These are phyloP conservation scores for Solanum pinnatisectum DNA, from an alignment of 257 asterid species.

Conservation along the genomic window DNA sequence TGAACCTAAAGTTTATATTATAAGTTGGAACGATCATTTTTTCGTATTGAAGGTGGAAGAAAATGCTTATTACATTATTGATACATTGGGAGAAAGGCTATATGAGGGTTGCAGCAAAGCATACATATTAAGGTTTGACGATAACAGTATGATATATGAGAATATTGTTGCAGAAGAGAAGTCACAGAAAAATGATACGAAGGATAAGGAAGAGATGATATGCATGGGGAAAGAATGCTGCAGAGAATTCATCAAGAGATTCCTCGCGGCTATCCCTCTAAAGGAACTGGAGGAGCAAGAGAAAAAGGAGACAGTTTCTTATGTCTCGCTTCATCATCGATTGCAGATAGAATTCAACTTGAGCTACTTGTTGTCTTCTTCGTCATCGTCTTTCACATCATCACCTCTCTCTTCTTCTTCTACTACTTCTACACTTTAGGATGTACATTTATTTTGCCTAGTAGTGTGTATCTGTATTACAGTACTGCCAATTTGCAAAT, in stretches of 20 bases:
- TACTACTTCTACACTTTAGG: constrained; percentile 18
- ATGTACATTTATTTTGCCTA: background rate
- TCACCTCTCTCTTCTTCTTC: constrained; percentile 52
- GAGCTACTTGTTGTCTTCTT: constrained; percentile 18
- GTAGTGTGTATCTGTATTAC: background rate
- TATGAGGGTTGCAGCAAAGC: constrained; percentile 65
- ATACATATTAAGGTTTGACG: constrained; percentile 47
- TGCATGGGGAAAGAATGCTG: constrained; percentile 66
- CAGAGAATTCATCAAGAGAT: constrained; percentile 54
- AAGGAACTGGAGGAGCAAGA: constrained; percentile 55
- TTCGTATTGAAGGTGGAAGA: constrained; percentile 53
- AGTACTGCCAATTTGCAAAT: background rate
- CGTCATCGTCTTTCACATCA: constrained; percentile 28
- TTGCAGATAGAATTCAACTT: constrained; percentile 73
- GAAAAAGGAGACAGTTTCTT: constrained; percentile 36
- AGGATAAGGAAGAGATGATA: constrained; percentile 18
- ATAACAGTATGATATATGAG: constrained; percentile 17
- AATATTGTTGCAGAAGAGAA: background rate
- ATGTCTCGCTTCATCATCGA: constrained; percentile 41
- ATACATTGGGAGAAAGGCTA: constrained; percentile 67
- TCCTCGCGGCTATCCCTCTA: constrained; percentile 55
- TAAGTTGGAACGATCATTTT: constrained; percentile 29
- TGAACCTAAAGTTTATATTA: constrained; percentile 33
- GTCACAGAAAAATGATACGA: background rate
- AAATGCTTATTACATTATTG: constrained; percentile 44